Conservation (phyloP, 352 stramenopile species). For the Thalassiosira ordinaria region DNA sequence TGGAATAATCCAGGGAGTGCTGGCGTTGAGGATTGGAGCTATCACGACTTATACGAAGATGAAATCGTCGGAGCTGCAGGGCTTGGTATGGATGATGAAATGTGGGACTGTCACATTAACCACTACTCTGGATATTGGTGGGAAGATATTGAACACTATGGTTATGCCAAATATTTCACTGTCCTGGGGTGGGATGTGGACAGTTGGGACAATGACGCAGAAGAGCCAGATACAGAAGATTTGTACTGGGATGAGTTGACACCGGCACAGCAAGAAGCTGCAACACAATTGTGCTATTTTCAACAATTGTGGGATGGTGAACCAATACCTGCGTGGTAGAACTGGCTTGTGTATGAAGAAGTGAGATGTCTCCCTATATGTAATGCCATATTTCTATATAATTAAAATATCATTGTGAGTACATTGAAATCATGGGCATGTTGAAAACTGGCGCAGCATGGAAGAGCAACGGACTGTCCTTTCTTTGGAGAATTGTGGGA, state of each 20-base stretch:
- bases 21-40: slow-evolving; percentile 27
- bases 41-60: slow-evolving; percentile 32
- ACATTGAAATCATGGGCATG: too few relatives aligned
- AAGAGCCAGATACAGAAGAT: slow-evolving; percentile 33
- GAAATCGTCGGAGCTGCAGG: background rate
- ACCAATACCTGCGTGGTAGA: slow-evolving; percentile 35
- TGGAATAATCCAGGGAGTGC: slow-evolving; percentile 34
- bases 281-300: slow-evolving; percentile 49
- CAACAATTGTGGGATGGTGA: slow-evolving; percentile 46
- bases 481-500: too few relatives aligned
- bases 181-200: slow-evolving; percentile 40
- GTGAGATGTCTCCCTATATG: too few relatives aligned
- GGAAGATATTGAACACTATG: slow-evolving; percentile 31
- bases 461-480: too few relatives aligned
- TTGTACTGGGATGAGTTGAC: slow-evolving; percentile 51
- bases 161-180: slow-evolving; percentile 23
- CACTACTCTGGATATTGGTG: slow-evolving; percentile 59
- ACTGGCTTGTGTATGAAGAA: too few relatives aligned
- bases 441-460: too few relatives aligned
- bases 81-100: slow-evolving; percentile 39
- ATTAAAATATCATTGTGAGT: too few relatives aligned
- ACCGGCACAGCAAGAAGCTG: slow-evolving; percentile 37
- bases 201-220: slow-evolving; percentile 35
- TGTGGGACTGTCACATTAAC: slow-evolving; percentile 62
- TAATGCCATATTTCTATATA: too few relatives aligned